Conservation (phyloP, 305 asterid genomes). For the Fraxinus greggii region DNA sequence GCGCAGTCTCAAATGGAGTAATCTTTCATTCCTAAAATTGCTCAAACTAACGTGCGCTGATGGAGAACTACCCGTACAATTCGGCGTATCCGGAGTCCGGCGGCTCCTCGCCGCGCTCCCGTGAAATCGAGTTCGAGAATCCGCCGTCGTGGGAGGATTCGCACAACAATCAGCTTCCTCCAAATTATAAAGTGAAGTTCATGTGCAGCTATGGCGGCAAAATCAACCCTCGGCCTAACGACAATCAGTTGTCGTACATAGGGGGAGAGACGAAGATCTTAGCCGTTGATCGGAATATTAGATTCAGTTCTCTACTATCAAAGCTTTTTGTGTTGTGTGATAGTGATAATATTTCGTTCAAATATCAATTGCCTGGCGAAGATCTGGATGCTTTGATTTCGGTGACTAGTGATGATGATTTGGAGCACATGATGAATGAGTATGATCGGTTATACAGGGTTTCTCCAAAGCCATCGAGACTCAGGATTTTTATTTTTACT, state of each 20-base stretch:
- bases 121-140: constrained; percentile 80
- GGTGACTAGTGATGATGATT: constrained; percentile 79
- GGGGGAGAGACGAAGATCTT: constrained; percentile 64
- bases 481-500: constrained; percentile 68
- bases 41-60: constrained; percentile 25
- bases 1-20: background rate
- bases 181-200: constrained; percentile 47
- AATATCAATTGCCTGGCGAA: constrained; percentile 86
- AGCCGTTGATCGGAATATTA: constrained; percentile 49
- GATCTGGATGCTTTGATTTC: constrained; percentile 93
- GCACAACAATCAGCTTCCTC: constrained; percentile 43
- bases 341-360: constrained; percentile 53
- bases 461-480: constrained; percentile 75
- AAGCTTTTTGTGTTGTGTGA: constrained; percentile 54
- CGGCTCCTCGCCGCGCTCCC: constrained; percentile 83
- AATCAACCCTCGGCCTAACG: constrained; percentile 62
- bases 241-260: constrained; percentile 51
- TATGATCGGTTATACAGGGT: constrained; percentile 67
- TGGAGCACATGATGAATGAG: constrained; percentile 93
- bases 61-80: constrained; percentile 68
- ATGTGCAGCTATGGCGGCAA: constrained; percentile 69
- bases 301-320: constrained; percentile 36
- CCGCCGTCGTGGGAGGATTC: constrained; percentile 78
- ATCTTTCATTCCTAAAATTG: background rate
- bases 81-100: constrained; percentile 83